Base-by-base conservation (phyloP, 257 asterid genomes). In the Penstemon eatonii region DNA sequence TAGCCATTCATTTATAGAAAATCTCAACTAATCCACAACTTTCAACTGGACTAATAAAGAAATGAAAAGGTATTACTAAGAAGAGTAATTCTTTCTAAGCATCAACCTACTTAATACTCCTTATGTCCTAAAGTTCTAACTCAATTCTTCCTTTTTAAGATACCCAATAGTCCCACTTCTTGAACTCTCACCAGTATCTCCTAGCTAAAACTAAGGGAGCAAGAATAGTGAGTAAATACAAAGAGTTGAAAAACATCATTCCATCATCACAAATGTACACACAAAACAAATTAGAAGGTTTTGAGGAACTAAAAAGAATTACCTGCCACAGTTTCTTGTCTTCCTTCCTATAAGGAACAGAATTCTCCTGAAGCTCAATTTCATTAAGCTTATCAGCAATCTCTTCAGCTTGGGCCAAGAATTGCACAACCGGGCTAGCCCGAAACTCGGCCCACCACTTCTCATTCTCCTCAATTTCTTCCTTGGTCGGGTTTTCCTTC, bases 291-390 rank as follows among this genome's bases (percentile, higher is more conserved):
- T 13, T 18, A 19, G 15, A 6, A 13, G 45, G 12, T 15, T 5
- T 40, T 9, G 42, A 38, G 0, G 58, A n/a, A 57, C 8, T 49
- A 50, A 37, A 18, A 37, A 57, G 19, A 25, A 18, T 42, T 70
- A 87, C 98, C 96, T 88, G 81, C 98, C 97, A 94, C 12, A 80
- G 50, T 69, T 91, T 81, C 78, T 80, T 84, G 73, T 94, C 99
- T 74, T 94, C 97, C 40, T 19, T 65, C 79, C 78, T 60, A 75
- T 77, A 91, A 11, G 99, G 99, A 44, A 49, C 66, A 0, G 92
- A 82, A 66, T 94, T 94, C 59, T 73, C 84, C 78, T 76, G 7
- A n/a, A 94, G 91, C 78, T 83, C 97, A 56, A 80, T 72, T 72
- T 91, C 96, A 69, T 91, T 89, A 52, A 94, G 79, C 68, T 84